Conservation (phyloP, 331 rosid genomes). For the Quercus tomentella region DNA sequence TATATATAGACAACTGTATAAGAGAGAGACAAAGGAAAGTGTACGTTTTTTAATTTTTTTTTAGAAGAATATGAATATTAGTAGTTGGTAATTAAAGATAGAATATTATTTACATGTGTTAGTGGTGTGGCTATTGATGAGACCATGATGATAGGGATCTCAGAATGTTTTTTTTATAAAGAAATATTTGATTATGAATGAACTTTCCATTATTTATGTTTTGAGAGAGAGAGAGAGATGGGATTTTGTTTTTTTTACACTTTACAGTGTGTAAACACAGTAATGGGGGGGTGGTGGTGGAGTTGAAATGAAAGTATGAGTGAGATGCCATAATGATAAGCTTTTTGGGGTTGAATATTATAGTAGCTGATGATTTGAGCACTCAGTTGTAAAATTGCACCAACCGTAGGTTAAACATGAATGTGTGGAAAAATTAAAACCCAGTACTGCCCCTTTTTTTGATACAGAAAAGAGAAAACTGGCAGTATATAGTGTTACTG, state of each 20-base stretch:
- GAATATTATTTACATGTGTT: conserved; percentile 9
- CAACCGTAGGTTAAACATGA: background rate
- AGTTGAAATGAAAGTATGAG: conserved; percentile 17
- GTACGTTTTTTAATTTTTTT: background rate
- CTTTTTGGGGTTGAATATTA: background rate
- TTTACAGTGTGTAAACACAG: conserved; percentile 17
- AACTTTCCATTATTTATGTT: conserved; percentile 9
- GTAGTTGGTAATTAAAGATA: background rate
- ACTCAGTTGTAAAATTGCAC: background rate
- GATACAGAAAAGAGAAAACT: too few species aligned
- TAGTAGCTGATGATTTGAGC: background rate
- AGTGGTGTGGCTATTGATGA: background rate
- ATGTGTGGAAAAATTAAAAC: background rate
- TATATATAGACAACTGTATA: conserved; percentile 10
- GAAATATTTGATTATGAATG: background rate
- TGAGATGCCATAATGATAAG: conserved; percentile 29
- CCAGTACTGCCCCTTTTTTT: background rate
- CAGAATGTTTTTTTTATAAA: background rate
- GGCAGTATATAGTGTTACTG: background rate
- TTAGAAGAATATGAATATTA: background rate
- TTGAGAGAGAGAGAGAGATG: background rate
- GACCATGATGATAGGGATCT: conserved; percentile 40
- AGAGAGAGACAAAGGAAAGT: background rate
- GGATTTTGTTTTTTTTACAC: conserved; percentile 27
- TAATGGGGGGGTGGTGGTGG: conserved; percentile 1